phyloP scores from a whole-genome alignment of 2,329 filamentous ascomycete genomes.

The Magnaporthiopsis poae region DNA sequence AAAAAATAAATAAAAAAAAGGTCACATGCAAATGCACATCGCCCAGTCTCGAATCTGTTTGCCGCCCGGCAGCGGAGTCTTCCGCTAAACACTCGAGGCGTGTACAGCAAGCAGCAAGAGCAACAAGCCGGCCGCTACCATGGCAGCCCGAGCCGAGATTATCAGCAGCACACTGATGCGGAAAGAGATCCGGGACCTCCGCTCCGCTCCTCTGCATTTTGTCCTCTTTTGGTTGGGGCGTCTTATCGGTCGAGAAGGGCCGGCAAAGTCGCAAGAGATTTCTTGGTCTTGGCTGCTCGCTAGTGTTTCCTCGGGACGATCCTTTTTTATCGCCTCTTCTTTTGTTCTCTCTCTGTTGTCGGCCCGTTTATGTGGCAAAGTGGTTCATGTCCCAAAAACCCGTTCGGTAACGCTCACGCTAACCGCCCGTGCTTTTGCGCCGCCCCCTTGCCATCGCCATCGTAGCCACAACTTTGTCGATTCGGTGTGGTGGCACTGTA shows the following conservation, averaged over 20 bases:
- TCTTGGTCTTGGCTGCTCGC: not conserved
- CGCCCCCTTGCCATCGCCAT: too few relatives aligned
- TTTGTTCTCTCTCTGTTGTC: not conserved
- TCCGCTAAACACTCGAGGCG: not conserved
- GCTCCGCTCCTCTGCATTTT: not conserved
- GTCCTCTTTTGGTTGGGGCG: not conserved
- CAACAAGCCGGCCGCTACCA: too few relatives aligned
- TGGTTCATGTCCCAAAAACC: too few relatives aligned
- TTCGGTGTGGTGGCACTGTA: too few relatives aligned
- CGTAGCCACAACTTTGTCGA: too few relatives aligned
- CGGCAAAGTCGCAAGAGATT: not conserved
- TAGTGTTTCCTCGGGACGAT: not conserved
- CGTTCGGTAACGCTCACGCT: too few relatives aligned
- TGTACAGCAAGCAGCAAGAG: too few relatives aligned
- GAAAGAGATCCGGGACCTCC: too few relatives aligned
- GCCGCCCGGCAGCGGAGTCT: not conserved
- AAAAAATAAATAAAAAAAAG: not conserved
- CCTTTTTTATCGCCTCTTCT: not conserved
- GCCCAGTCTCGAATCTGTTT: not conserved
- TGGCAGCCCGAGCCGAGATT: too few relatives aligned
- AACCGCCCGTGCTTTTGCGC: too few relatives aligned
- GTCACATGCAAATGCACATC: not conserved
- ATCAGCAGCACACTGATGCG: not conserved
- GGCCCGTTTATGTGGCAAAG: too few relatives aligned
- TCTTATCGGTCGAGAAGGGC: not conserved